Evolutionary conservation across 306 rosid genomes (phyloP).

Genomic region (Gynostemma pentaphyllum): DNA sequence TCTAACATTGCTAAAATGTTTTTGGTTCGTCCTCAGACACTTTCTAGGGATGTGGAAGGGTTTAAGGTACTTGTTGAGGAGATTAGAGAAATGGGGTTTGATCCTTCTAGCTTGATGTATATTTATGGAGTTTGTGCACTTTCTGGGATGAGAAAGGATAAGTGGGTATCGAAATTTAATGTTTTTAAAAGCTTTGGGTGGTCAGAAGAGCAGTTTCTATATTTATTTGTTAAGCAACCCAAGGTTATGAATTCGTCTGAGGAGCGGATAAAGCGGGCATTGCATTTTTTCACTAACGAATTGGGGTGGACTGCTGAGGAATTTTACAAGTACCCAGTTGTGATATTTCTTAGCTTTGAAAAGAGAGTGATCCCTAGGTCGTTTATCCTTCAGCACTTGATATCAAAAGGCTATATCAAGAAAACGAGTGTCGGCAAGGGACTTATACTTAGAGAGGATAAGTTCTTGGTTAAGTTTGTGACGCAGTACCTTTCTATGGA

Average conservation of each 20-base stretch:
- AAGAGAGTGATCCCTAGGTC: slow-evolving; percentile 16
- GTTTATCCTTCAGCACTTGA: slow-evolving; percentile 3
- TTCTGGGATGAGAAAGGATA: slow-evolving; percentile 13
- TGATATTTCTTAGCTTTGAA: slow-evolving; percentile 6
- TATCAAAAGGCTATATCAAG: slow-evolving; percentile 4
- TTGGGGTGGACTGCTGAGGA: slow-evolving; percentile 1
- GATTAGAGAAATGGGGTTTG: slow-evolving; percentile 4
- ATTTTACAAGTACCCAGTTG: slow-evolving; percentile 2
- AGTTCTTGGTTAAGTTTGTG: slow-evolving; percentile 8
- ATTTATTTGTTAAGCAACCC: slow-evolving; percentile 11
- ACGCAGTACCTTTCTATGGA: neutral
- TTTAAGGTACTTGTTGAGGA: slow-evolving; percentile 6
- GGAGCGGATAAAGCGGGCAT: slow-evolving; percentile 4
- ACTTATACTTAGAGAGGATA: neutral
- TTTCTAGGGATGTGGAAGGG: neutral
- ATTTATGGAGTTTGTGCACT: slow-evolving; percentile 6
- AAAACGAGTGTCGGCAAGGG: slow-evolving; percentile 4
- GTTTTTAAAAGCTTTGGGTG: slow-evolving; percentile 18
- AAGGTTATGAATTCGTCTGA: slow-evolving; percentile 1
- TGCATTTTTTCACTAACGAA: slow-evolving; percentile 10
- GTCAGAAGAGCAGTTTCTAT: slow-evolving; percentile 18
- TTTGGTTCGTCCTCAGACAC: neutral
- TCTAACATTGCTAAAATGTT: neutral
- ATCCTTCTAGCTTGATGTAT: slow-evolving; percentile 16
- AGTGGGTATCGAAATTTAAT: slow-evolving; percentile 14